Evolutionary conservation across 768 basidiomycete genomes (phyloP).

Genomic region (Boletus patriciae): DNA sequence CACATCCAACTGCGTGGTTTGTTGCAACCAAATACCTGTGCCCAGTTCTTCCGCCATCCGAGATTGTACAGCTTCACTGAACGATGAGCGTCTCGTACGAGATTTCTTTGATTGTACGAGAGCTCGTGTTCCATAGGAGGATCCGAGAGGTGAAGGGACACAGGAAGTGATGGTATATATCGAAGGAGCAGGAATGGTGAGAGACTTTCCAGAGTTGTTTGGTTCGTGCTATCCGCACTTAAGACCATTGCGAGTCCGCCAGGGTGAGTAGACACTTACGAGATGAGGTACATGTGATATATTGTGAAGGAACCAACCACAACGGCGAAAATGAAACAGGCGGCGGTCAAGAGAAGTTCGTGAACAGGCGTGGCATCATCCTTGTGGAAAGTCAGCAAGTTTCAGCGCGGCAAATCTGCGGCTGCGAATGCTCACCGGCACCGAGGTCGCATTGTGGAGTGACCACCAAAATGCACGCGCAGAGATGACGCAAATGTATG

Average conservation of each 20-base stretch:
- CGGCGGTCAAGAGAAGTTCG: constrained; percentile 61
- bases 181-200: constrained; percentile 74
- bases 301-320: constrained; percentile 73
- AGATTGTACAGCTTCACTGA: constrained; percentile 67
- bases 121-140: constrained; percentile 75
- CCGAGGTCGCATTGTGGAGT: constrained; percentile 58
- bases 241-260: not conserved
- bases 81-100: constrained; percentile 64
- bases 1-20: constrained; percentile 51
- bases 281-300: constrained; percentile 76
- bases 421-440: constrained; percentile 45
- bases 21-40: constrained; percentile 64
- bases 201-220: constrained; percentile 80
- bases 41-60: constrained; percentile 71
- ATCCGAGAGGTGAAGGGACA: constrained; percentile 51
- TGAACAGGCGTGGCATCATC: constrained; percentile 68
- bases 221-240: constrained; percentile 59
- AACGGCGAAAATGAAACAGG: constrained; percentile 57
- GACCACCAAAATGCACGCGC: constrained; percentile 59
- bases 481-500: constrained; percentile 58
- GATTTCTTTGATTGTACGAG: constrained; percentile 58
- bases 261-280: constrained; percentile 44
- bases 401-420: not conserved
- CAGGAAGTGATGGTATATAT: constrained; percentile 62
- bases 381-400: constrained; percentile 34